Conservation (phyloP, 441 rosid species). For the Gossypium schwendimanii region DNA sequence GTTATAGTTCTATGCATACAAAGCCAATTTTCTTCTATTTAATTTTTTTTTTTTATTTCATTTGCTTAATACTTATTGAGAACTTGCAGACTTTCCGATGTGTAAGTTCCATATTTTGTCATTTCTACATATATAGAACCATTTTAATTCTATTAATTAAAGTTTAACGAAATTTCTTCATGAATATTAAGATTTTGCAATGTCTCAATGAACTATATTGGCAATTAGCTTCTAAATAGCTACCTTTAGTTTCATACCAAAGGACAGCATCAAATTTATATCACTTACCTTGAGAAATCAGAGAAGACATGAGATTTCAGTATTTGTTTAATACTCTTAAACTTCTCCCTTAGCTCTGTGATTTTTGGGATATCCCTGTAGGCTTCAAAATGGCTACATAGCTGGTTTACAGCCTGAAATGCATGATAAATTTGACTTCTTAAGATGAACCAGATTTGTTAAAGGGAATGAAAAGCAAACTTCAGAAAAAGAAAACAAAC, state of each 20-base stretch:
- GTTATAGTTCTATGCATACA: not conserved
- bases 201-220: constrained; percentile 1
- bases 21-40: not conserved
- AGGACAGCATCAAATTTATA: constrained; percentile 1
- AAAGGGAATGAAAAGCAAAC: not conserved
- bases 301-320: constrained; percentile 94
- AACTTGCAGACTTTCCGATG: not conserved
- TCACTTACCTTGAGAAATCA: constrained; percentile 83
- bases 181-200: not conserved
- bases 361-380: constrained; percentile 96
- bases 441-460: constrained; percentile 3
- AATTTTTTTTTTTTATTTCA: not conserved
- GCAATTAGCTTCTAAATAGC: constrained; percentile 13
- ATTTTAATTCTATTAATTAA: not conserved
- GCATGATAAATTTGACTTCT: constrained; percentile 18
- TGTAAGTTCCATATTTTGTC: not conserved
- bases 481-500: not conserved
- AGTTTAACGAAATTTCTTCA: not conserved
- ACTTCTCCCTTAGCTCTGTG: constrained; percentile 93
- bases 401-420: constrained; percentile 96
- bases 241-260: constrained; percentile 2
- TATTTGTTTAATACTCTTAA: constrained; percentile 87
- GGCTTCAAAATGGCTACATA: constrained; percentile 97
- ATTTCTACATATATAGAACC: not conserved
- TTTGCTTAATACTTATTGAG: not conserved